Evolutionary conservation across 768 basidiomycete species (phyloP).

Genomic region (Termitomyces sp.): DNA sequence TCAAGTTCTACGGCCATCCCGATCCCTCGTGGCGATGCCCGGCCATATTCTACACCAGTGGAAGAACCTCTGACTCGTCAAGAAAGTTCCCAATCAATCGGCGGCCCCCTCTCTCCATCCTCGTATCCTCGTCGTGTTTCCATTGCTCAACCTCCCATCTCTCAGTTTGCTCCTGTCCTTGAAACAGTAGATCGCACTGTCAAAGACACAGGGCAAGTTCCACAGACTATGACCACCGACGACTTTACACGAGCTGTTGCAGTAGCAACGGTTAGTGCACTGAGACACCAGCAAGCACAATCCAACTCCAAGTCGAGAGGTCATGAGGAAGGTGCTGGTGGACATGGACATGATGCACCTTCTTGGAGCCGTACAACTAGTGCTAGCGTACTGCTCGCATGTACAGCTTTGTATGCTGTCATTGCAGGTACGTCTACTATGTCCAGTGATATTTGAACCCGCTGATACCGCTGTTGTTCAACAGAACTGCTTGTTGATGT

Average conservation of each 20-base stretch:
- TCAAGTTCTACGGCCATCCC: constrained; percentile 29
- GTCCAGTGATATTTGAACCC: neutral
- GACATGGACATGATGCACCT: constrained; percentile 84
- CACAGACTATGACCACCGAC: constrained; percentile 69
- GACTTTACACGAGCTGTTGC: constrained; percentile 93
- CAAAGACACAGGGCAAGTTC: constrained; percentile 54
- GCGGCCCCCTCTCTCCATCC: constrained; percentile 33
- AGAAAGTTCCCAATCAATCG: neutral
- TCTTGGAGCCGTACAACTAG: constrained; percentile 92
- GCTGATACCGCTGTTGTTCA: constrained; percentile 8
- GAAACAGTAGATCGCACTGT: constrained; percentile 78
- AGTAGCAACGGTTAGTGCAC: constrained; percentile 86
- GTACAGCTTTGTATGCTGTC: constrained; percentile 89
- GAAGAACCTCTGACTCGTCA: constrained; percentile 3
- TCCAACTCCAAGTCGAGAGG: constrained; percentile 38
- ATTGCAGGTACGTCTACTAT: constrained; percentile 74
- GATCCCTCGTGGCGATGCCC: constrained; percentile 14
- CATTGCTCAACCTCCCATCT: constrained; percentile 37
- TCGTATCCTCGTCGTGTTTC: constrained; percentile 45
- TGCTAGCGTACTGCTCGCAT: constrained; percentile 82
- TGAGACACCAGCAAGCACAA: constrained; percentile 73
- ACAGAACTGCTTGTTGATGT: constrained; percentile 91
- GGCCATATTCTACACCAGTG: neutral
- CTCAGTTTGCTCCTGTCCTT: constrained; percentile 54
- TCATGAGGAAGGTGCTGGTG: constrained; percentile 50